Conservation (phyloP, 352 stramenopile genomes). For the Phytophthora sojae region DNA sequence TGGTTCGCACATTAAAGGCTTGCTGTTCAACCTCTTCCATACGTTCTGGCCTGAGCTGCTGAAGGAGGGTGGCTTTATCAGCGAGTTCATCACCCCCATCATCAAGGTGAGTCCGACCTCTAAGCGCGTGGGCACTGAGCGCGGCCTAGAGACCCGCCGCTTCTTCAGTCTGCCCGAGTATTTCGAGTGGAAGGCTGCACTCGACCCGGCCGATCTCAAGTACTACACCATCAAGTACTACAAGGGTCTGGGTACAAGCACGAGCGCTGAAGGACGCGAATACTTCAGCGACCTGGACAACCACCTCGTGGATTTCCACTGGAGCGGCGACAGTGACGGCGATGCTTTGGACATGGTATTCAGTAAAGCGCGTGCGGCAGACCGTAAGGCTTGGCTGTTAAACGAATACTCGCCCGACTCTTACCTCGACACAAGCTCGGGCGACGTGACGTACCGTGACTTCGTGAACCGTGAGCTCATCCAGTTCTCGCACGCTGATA, state of each 20-base stretch:
- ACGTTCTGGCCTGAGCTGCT: constrained; percentile 98
- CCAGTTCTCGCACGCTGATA: constrained; percentile 98
- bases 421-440: constrained; percentile 94
- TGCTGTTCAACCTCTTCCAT: constrained; percentile 99
- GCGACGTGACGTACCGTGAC: constrained; percentile 93
- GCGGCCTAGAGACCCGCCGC: constrained; percentile 63
- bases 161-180: constrained; percentile 99
- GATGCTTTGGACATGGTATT: constrained; percentile 99
- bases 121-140: constrained; percentile 66
- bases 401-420: constrained; percentile 86
- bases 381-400: constrained; percentile 97
- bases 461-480: constrained; percentile 99
- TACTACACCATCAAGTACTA: constrained; percentile 99
- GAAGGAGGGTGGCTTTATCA: constrained; percentile 94
- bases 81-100: constrained; percentile 99
- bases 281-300: constrained; percentile 98
- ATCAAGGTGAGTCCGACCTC: constrained; percentile 94
- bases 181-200: constrained; percentile 93
- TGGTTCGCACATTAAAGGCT: constrained; percentile 99
- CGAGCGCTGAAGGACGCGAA: constrained; percentile 96
- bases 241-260: constrained; percentile 99
- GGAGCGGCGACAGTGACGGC: constrained; percentile 71
- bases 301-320: constrained; percentile 94
- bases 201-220: constrained; percentile 64
- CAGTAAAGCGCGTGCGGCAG: constrained; percentile 95